phyloP scores from a whole-genome alignment of 345 rosid genomes.

The Euphorbia tirucalli region DNA sequence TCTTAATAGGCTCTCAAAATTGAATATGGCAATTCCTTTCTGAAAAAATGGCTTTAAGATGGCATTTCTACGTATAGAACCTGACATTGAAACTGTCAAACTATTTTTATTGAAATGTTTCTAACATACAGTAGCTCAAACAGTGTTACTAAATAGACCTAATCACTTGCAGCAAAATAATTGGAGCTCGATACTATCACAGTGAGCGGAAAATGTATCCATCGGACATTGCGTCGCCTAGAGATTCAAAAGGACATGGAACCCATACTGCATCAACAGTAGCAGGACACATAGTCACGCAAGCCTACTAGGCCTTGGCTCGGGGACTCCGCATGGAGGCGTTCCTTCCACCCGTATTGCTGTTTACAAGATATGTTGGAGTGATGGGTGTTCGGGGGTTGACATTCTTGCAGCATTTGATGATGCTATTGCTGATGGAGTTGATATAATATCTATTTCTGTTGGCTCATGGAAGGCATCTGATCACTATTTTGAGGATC shows the following conservation, averaged over 20 bases:
- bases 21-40: too few species aligned
- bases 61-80: too few species aligned
- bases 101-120: too few species aligned
- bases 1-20: too few species aligned
- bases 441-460: constrained; percentile 10
- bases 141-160: too few species aligned
- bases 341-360: constrained; percentile 12
- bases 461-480: not conserved
- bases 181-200: constrained; percentile 16
- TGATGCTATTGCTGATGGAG: constrained; percentile 15
- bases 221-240: not conserved
- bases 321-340: constrained; percentile 14
- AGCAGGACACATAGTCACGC: not conserved
- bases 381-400: not conserved
- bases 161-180: constrained; percentile 1
- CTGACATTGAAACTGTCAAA: too few species aligned
- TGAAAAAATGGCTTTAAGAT: too few species aligned
- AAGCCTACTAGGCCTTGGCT: not conserved
- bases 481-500: not conserved
- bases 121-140: too few species aligned
- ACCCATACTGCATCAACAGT: constrained; percentile 16
- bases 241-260: constrained; percentile 17
- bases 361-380: constrained; percentile 15
- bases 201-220: not conserved
- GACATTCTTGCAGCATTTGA: constrained; percentile 16